Base-by-base conservation (phyloP, 2,329 filamentous ascomycete species). In the Ceratocystis albifundus region DNA sequence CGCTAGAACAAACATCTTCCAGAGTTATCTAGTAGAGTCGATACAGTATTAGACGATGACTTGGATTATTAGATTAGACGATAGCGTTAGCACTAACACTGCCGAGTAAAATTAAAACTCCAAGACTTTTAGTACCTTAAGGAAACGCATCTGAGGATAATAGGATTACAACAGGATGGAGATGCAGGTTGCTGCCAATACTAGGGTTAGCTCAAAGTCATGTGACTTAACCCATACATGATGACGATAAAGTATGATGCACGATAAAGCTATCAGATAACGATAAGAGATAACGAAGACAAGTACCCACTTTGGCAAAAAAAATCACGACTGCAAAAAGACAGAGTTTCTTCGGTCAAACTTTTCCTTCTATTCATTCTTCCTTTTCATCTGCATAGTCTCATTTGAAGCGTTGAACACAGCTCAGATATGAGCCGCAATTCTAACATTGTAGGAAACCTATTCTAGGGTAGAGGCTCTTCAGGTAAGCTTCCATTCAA, bases 321-420 rank as follows among this genome's bases (percentile, higher is more conserved):
- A 63, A 63, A 63, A 63, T 63, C 44, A 20, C 46, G 32, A 32
- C 61, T 48, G 22, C 61, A 63, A 63, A 63, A 63, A 59, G 55
- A 12, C 61, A 15, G 32, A 45, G 48, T 48, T 63, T 50, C 28
- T 45, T n/a, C n/a, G n/a, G 12, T 8, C 8, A 17, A 63, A 32
- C 5, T 32, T 63, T 28, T 62, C 10, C 0, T 12, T 20, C 30
- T 1, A 7, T 45, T 62, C 17, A n/a, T 15, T 50, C 17, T 36
- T 50, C 41, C 48, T 46, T 32, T 63, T 17, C 32, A 20, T 48
- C 17, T 7, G 4, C 15, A 59, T 32, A 5, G 7, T 3, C 10
- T 25, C 48, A n/a, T n/a, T 36, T 3, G 6, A 17, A 15, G 25
- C 15, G 28, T 17, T 20, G 8, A 7, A n/a, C 36, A 17, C 7